Evolutionary conservation across 192 early-diverging fungal species (phyloP).

Genomic region (Phycomyces nitens): DNA sequence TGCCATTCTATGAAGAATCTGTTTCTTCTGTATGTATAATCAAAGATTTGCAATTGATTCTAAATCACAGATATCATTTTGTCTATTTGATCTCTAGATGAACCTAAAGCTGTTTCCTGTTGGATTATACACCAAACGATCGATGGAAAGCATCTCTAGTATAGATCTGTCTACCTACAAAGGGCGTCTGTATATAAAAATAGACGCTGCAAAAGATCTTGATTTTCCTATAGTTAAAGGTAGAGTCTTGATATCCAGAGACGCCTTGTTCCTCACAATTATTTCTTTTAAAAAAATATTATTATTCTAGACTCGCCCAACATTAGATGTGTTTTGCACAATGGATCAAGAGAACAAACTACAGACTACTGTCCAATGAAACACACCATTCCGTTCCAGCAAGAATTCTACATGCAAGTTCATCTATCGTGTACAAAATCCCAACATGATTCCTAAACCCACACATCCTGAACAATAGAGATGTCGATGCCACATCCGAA

Average conservation of each 20-base stretch:
- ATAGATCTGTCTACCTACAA: too few species aligned
- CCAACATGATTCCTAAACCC: too few species aligned
- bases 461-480: background rate
- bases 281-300: background rate
- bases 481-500: conserved; percentile 3
- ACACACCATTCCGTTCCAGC: conserved; percentile 17
- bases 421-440: too few species aligned
- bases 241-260: background rate
- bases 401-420: conserved; percentile 30
- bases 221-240: conserved; percentile 23
- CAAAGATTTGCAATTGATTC: too few species aligned
- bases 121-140: too few species aligned
- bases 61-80: too few species aligned
- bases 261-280: background rate
- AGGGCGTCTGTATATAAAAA: conserved; percentile 18
- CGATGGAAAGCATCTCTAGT: too few species aligned
- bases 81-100: too few species aligned
- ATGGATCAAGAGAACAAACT: conserved; percentile 15
- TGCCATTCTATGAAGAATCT: too few species aligned
- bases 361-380: conserved; percentile 6
- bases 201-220: conserved; percentile 20
- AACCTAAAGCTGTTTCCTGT: too few species aligned
- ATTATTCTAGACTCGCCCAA: conserved; percentile 7
- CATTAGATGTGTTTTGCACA: conserved; percentile 18
- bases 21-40: too few species aligned